These are phyloP conservation scores for Solanum etuberosum DNA, from an alignment of 257 asterid species.

Conservation along the genomic window DNA sequence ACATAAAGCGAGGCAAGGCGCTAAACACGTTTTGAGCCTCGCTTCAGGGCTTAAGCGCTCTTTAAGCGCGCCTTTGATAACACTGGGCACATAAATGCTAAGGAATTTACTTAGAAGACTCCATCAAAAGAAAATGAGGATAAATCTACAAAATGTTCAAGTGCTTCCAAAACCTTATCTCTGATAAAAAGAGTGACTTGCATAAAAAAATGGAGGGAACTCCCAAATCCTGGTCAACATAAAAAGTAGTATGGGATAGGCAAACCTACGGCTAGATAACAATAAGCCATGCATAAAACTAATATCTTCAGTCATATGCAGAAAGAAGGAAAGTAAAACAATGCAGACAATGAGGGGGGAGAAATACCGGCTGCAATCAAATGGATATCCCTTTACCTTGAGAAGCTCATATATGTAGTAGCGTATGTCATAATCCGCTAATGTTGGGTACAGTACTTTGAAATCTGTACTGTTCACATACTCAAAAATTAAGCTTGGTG, in stretches of 20 bases:
- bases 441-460: constrained; percentile 67
- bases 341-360: background rate
- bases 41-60: no score
- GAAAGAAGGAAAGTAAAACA: background rate
- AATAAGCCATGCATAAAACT: background rate
- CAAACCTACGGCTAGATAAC: background rate
- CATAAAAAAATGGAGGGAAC: background rate
- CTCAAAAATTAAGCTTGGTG: constrained; percentile 77
- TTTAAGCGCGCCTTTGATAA: no score
- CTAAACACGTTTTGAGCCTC: no score
- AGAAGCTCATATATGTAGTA: constrained; percentile 78
- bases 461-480: constrained; percentile 74
- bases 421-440: constrained; percentile 74
- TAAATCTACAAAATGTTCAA: background rate
- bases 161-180: background rate
- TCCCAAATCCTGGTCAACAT: background rate
- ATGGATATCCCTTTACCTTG: constrained; percentile 32
- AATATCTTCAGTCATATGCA: background rate
- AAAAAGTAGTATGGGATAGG: background rate
- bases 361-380: background rate
- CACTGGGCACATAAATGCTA: background rate
- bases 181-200: background rate
- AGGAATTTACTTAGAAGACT: background rate
- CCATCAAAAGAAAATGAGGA: background rate
- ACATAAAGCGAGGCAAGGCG: no score